These are phyloP conservation scores for Agaricus sinodeliciosus DNA, from an alignment of 768 basidiomycete genomes.

Conservation along the genomic window DNA sequence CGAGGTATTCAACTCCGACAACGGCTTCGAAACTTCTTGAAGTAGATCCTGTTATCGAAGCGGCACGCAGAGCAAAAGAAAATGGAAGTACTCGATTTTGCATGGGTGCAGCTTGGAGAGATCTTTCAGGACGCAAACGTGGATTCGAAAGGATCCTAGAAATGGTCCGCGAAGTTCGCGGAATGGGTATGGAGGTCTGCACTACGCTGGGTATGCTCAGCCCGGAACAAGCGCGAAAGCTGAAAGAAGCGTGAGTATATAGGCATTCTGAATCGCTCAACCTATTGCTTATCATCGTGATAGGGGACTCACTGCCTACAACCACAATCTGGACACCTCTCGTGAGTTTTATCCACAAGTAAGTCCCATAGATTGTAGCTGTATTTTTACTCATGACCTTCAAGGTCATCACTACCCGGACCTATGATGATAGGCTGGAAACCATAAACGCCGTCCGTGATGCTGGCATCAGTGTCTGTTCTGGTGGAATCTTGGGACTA, in stretches of 20 bases:
- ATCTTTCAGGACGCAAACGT: conserved; percentile 85
- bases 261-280: background rate
- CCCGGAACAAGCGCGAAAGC: conserved; percentile 83
- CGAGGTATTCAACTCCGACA: conserved; percentile 85
- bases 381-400: background rate
- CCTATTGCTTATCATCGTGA: background rate
- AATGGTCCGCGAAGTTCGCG: conserved; percentile 88
- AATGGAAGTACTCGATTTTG: conserved; percentile 98
- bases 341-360: conserved; percentile 94
- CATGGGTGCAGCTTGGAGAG: conserved; percentile 99
- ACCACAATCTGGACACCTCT: conserved; percentile 98
- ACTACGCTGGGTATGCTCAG: conserved; percentile 97
- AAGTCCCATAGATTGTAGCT: conserved; percentile 10
- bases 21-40: conserved; percentile 84
- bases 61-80: conserved; percentile 88
- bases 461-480: conserved; percentile 96
- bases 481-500: conserved; percentile 91
- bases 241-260: conserved; percentile 82
- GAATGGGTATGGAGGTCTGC: conserved; percentile 99
- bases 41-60: conserved; percentile 87
- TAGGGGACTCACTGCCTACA: conserved; percentile 93
- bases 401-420: conserved; percentile 91
- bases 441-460: conserved; percentile 89
- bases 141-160: conserved; percentile 89
- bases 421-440: conserved; percentile 87